phyloP scores from a whole-genome alignment of 352 stramenopile species.

The Globisporangium heterothallicum region DNA sequence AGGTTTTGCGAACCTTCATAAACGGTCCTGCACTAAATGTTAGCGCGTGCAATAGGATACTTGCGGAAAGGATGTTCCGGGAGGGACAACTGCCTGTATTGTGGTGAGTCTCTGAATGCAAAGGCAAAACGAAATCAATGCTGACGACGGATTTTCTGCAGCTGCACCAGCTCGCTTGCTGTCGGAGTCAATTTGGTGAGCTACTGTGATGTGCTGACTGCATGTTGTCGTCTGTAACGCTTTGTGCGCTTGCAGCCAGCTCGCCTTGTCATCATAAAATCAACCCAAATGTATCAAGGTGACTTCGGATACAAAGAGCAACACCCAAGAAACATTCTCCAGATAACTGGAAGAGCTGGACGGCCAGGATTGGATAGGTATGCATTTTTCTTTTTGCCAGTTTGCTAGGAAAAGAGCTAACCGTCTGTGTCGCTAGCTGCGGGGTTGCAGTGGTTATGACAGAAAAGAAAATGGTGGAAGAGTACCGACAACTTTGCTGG shows the following conservation, averaged over 20 bases:
- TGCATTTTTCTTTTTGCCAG: neutral
- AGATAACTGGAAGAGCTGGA: slow-evolving; percentile 41
- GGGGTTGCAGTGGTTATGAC: slow-evolving; percentile 27
- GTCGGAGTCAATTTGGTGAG: slow-evolving; percentile 41
- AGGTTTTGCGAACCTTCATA: too few species aligned
- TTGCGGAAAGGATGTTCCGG: slow-evolving; percentile 29
- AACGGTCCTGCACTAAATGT: neutral
- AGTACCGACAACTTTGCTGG: slow-evolving; percentile 23
- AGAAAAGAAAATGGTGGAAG: slow-evolving; percentile 14
- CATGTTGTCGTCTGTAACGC: neutral
- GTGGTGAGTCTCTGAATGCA: slow-evolving; percentile 17
- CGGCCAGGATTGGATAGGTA: slow-evolving; percentile 27
- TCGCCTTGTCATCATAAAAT: slow-evolving; percentile 37
- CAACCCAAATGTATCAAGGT: slow-evolving; percentile 30
- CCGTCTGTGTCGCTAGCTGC: slow-evolving; percentile 2
- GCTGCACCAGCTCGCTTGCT: slow-evolving; percentile 33
- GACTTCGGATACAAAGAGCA: slow-evolving; percentile 21
- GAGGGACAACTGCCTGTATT: slow-evolving; percentile 21
- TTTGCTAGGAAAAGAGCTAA: slow-evolving; percentile 1
- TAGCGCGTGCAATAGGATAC: slow-evolving; percentile 10
- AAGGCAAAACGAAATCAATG: neutral
- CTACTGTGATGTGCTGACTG: neutral
- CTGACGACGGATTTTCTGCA: slow-evolving; percentile 5
- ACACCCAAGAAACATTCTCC: slow-evolving; percentile 20
- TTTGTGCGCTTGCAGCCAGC: slow-evolving; percentile 21